Evolutionary conservation across 2,329 filamentous ascomycete genomes (phyloP).

Genomic region (Geoglossum cookeanum): DNA sequence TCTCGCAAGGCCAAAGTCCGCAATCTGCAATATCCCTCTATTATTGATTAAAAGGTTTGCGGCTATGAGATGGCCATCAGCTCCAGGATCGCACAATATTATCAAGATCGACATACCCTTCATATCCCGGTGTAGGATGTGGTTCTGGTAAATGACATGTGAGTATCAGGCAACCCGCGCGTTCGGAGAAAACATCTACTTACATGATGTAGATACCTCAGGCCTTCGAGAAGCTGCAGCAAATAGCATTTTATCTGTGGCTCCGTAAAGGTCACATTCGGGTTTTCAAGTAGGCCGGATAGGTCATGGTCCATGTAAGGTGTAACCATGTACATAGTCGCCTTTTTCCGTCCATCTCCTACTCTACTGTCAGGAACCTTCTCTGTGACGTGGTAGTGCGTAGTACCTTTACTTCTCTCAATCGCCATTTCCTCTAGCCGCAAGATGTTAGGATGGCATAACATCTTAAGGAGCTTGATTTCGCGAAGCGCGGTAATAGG

Average conservation of each 20-base stretch:
- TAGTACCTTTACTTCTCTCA: slow-evolving; percentile 46
- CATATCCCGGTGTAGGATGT: slow-evolving; percentile 94
- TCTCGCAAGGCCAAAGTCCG: slow-evolving; percentile 85
- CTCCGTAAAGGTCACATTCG: slow-evolving; percentile 67
- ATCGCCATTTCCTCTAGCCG: slow-evolving; percentile 91
- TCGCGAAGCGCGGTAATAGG: slow-evolving; percentile 96
- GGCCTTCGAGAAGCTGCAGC: slow-evolving; percentile 74
- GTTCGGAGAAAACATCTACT: slow-evolving; percentile 4
- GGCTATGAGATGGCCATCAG: slow-evolving; percentile 25
- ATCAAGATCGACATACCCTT: slow-evolving; percentile 32
- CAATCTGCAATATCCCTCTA: slow-evolving; percentile 80
- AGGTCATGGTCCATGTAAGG: slow-evolving; percentile 99
- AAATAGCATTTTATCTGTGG: slow-evolving; percentile 97
- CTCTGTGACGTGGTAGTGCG: neutral
- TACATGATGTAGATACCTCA: slow-evolving; percentile 72
- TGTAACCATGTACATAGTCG: slow-evolving; percentile 95
- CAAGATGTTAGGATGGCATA: slow-evolving; percentile 81
- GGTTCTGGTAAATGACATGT: slow-evolving; percentile 26
- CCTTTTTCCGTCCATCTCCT: slow-evolving; percentile 24
- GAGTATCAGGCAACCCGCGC: neutral
- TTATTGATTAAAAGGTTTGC: slow-evolving; percentile 96
- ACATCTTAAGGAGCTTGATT: slow-evolving; percentile 88
- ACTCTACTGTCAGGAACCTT: neutral
- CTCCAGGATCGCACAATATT: neutral
- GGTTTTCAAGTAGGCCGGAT: slow-evolving; percentile 91